These are phyloP conservation scores for Cladosporium sp. DNA, from an alignment of 2,329 filamentous ascomycete genomes.

Conservation along the genomic window DNA sequence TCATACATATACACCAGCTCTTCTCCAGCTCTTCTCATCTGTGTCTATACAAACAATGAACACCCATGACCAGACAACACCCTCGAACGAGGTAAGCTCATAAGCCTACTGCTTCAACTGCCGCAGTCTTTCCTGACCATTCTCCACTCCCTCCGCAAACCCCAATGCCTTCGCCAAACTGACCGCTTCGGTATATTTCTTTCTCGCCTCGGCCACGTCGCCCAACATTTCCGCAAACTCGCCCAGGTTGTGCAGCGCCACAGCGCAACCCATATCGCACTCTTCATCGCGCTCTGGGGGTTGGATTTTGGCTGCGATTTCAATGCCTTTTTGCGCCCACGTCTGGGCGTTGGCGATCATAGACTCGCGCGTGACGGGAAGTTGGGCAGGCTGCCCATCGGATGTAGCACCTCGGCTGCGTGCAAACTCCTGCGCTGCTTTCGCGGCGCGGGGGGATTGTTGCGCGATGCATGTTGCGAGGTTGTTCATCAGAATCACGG, in stretches of 20 bases:
- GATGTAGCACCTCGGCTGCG: slow-evolving; percentile 32
- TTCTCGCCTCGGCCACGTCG: slow-evolving; percentile 58
- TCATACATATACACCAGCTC: no score
- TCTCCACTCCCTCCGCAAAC: slow-evolving; percentile 42
- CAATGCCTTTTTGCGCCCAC: slow-evolving; percentile 75
- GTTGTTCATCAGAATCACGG: slow-evolving; percentile 82
- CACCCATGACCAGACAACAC: no score
- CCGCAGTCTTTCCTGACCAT: slow-evolving; percentile 38
- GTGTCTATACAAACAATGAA: no score
- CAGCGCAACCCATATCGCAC: slow-evolving; percentile 78
- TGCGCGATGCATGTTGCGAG: slow-evolving; percentile 69
- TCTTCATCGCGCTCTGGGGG: slow-evolving; percentile 66
- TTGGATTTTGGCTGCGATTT: slow-evolving; percentile 60
- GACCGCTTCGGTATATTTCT: slow-evolving; percentile 64
- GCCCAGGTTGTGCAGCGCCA: slow-evolving; percentile 79
- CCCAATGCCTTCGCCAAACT: slow-evolving; percentile 49
- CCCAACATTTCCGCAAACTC: slow-evolving; percentile 76
- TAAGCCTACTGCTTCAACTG: slow-evolving; percentile 22
- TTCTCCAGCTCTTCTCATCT: no score
- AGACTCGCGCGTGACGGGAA: slow-evolving; percentile 49
- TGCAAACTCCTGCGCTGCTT: slow-evolving; percentile 27
- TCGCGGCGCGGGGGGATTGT: slow-evolving; percentile 43
- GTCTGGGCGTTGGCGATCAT: slow-evolving; percentile 65
- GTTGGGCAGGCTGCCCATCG: slow-evolving; percentile 32
- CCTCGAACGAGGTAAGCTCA: no score